phyloP scores from a whole-genome alignment of 2,329 filamentous ascomycete species.

The Lecanoromycetidae sp. region DNA sequence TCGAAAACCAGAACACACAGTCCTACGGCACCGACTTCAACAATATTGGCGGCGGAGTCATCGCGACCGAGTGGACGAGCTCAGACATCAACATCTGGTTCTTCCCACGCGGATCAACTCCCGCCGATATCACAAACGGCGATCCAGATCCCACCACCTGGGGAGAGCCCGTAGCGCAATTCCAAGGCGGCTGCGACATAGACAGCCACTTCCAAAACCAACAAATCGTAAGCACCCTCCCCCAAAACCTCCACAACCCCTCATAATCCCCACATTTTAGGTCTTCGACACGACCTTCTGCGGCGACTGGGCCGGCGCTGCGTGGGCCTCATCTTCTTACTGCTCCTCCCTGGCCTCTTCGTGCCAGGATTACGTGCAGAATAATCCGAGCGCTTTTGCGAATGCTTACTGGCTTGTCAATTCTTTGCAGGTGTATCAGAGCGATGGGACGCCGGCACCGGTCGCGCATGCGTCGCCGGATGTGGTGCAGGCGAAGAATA shows the following conservation, averaged over 20 bases:
- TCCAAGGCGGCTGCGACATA: slow-evolving; percentile 3
- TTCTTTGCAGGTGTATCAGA: too few relatives aligned
- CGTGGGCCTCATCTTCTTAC: slow-evolving; percentile 46
- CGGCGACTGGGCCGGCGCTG: slow-evolving; percentile 48
- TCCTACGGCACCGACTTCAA: slow-evolving; percentile 41
- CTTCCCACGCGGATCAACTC: slow-evolving; percentile 35
- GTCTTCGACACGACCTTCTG: slow-evolving; percentile 74
- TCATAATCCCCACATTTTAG: slow-evolving; percentile 22
- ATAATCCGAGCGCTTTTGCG: too few relatives aligned
- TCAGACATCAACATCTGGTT: slow-evolving; percentile 42
- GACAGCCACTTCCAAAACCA: background rate
- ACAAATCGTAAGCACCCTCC: background rate
- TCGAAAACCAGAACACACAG: slow-evolving; percentile 21
- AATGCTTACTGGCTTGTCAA: too few relatives aligned
- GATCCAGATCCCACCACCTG: slow-evolving; percentile 35
- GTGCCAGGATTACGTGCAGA: slow-evolving; percentile 7
- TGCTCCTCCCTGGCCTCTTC: slow-evolving; percentile 32
- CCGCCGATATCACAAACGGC: slow-evolving; percentile 32
- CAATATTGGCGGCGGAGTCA: slow-evolving; percentile 31
- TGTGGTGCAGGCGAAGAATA: too few relatives aligned
- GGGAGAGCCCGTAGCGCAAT: slow-evolving; percentile 32
- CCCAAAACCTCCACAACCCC: background rate
- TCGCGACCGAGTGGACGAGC: slow-evolving; percentile 38
- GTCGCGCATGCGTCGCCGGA: too few relatives aligned
- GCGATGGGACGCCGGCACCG: too few relatives aligned